Percentiles rank a stretch among this genome's conserved stretches.
Conservation (phyloP, 495 filamentous ascomycete genomes). For the Polyplosphaeria fusca region DNA sequence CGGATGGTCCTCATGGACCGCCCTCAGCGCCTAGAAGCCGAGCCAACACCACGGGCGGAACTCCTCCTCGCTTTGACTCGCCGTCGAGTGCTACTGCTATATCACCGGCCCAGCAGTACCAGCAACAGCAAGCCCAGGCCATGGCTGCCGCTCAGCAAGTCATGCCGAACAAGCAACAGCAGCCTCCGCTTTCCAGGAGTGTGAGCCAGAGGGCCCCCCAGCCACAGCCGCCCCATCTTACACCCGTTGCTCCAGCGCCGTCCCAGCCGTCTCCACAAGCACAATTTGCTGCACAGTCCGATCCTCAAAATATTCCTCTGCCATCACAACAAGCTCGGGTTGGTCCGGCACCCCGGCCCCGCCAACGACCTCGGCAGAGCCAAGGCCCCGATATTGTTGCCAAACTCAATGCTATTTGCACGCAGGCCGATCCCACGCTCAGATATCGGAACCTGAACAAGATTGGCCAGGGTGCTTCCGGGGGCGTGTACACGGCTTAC, state of each 20-base stretch:
- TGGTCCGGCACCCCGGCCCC: conserved; percentile 63
- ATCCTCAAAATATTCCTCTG: conserved; percentile 56
- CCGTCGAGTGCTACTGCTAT: conserved; percentile 38
- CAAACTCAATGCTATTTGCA: conserved; percentile 82
- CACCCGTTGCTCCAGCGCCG: conserved; percentile 32
- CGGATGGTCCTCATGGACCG: conserved; percentile 42
- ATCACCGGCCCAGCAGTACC: conserved; percentile 57
- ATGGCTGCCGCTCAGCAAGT: conserved; percentile 72
- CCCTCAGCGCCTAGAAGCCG: conserved; percentile 46
- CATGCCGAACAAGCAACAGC: conserved; percentile 30
- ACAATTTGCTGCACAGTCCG: conserved; percentile 51
- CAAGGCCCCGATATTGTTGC: conserved; percentile 76
- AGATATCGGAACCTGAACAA: conserved; percentile 87
- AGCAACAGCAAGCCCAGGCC: conserved; percentile 80
- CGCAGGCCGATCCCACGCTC: conserved; percentile 78
- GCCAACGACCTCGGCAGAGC: conserved; percentile 72
- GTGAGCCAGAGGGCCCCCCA: conserved; percentile 58
- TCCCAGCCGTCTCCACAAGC: conserved; percentile 57
- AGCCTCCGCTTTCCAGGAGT: conserved; percentile 50
- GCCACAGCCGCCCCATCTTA: conserved; percentile 38
- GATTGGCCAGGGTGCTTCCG: conserved; percentile 96
- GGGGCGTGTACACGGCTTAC: conserved; percentile 91
- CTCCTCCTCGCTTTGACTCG: conserved; percentile 30
- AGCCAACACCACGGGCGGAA: conserved; percentile 40
- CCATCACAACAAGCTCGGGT: conserved; percentile 46